Base-by-base conservation (phyloP, 495 filamentous ascomycete species). In the Acidiella bohemica region DNA sequence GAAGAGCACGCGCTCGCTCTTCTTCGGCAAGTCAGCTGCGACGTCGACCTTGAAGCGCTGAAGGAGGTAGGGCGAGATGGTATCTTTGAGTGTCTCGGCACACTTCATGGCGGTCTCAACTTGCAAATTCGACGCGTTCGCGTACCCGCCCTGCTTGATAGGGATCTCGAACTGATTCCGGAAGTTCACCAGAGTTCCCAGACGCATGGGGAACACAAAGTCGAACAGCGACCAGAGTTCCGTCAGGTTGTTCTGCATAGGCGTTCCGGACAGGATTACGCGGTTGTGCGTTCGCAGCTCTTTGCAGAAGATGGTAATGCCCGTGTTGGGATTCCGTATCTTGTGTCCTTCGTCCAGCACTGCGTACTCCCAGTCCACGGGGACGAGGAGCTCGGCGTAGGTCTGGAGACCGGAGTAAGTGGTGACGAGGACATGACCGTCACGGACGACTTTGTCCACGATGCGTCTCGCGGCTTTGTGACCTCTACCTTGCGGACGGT, bases 171-270 rank as follows among this genome's bases (percentile, higher is more conserved):
- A 95, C 39, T 88, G 75, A 46, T 73, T 78, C 11, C 84, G 75
- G 56, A 96, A 97, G 30, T 77, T 78, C 22, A 93, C 81, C 11
- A 97, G 68, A 0, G 81, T 95, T 0, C 90, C 90, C 9, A 97
- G 66, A 23, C 84, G 82, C 82, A 95, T 93, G 0, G 90, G 90
- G 50, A 81, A 94, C 40, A 95, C 75, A 53, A 95, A 97, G 55
- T 97, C 90, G 52, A 96, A 94, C 6, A 97, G 63, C 0, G 85
- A 93, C 90, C 90, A 97, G 2, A 97, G 67, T 53, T 97, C 90
- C n/a, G 80, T 72, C 10, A 97, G 68, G 49, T 94, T 95, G 55
- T 97, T 97, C 60, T 97, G 90, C 68, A 97, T 93, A 1, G 90
- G 90, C 0, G 90, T 97, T 6, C 90, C 90, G 0, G 90, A 95